Percentiles rank a stretch among this genome's conserved stretches.
phyloP scores from a whole-genome alignment of 2,329 filamentous ascomycete species.

The Microdochium paspali region DNA sequence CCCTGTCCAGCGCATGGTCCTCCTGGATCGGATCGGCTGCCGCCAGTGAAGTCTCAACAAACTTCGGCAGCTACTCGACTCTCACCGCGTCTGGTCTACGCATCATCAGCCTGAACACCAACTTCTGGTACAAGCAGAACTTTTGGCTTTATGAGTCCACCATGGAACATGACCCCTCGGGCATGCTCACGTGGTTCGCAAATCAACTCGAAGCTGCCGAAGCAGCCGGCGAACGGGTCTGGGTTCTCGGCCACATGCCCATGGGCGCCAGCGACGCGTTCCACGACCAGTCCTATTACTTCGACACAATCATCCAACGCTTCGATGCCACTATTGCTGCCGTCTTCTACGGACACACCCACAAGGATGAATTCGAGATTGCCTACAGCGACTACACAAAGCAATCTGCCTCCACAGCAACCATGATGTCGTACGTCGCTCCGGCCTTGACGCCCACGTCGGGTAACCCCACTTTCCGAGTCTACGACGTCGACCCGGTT shows the following conservation, averaged over 20 bases:
- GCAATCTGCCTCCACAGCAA: constrained; percentile 13
- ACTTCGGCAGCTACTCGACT: constrained; percentile 25
- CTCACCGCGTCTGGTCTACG: constrained; percentile 21
- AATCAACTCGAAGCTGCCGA: constrained; percentile 25
- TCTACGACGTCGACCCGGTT: constrained; percentile 21
- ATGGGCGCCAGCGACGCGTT: constrained; percentile 23
- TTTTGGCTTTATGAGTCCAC: constrained; percentile 26
- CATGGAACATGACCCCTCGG: constrained; percentile 25
- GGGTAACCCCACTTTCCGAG: constrained; percentile 20
- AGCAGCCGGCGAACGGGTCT: constrained; percentile 23
- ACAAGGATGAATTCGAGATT: constrained; percentile 22
- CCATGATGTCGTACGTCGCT: constrained; percentile 18
- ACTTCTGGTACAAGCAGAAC: constrained; percentile 30
- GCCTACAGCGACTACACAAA: constrained; percentile 16
- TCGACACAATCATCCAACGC: constrained; percentile 20
- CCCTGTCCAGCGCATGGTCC: constrained; percentile 21
- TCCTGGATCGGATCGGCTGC: constrained; percentile 19
- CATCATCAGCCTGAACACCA: constrained; percentile 31
- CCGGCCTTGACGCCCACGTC: constrained; percentile 21
- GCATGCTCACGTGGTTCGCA: constrained; percentile 26
- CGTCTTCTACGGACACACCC: constrained; percentile 22
- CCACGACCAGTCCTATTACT: constrained; percentile 22
- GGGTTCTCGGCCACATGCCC: constrained; percentile 28
- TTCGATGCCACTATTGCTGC: constrained; percentile 19
- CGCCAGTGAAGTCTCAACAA: constrained; percentile 11